Percentiles rank a stretch among this genome's conserved stretches.
Conservation (phyloP, 768 basidiomycete species). For the Xerocomellus chrysenteron region DNA sequence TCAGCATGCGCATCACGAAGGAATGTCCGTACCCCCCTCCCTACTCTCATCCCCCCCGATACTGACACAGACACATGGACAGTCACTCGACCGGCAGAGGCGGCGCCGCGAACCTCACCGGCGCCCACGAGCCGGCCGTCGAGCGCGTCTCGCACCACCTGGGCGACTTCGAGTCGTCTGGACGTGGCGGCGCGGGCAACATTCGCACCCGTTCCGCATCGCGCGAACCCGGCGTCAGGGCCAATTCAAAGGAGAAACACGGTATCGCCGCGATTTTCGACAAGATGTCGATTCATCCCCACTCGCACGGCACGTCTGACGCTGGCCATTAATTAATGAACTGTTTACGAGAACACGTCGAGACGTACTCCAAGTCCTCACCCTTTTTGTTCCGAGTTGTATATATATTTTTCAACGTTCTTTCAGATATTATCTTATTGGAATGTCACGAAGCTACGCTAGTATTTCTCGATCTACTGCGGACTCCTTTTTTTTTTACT, state of each 20-base stretch:
- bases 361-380: too few species aligned
- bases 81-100: conserved; percentile 72
- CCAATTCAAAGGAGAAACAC: conserved; percentile 30
- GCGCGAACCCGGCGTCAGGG: conserved; percentile 27
- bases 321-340: neutral
- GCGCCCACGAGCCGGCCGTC: conserved; percentile 35
- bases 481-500: too few species aligned
- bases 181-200: conserved; percentile 65
- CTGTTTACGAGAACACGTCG: neutral
- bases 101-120: conserved; percentile 61
- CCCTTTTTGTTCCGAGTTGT: neutral
- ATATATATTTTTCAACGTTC: neutral
- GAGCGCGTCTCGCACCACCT: conserved; percentile 32
- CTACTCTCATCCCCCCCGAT: neutral
- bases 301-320: neutral
- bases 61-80: conserved; percentile 1
- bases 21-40: conserved; percentile 39
- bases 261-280: conserved; percentile 31
- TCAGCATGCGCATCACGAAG: conserved; percentile 32
- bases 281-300: conserved; percentile 24
- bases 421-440: conserved; percentile 4
- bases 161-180: conserved; percentile 40
- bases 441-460: neutral
- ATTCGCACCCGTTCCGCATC: conserved; percentile 44
- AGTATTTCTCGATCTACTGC: neutral